phyloP scores from a whole-genome alignment of 2,329 filamentous ascomycete genomes.

The Kalmusia sp. region DNA sequence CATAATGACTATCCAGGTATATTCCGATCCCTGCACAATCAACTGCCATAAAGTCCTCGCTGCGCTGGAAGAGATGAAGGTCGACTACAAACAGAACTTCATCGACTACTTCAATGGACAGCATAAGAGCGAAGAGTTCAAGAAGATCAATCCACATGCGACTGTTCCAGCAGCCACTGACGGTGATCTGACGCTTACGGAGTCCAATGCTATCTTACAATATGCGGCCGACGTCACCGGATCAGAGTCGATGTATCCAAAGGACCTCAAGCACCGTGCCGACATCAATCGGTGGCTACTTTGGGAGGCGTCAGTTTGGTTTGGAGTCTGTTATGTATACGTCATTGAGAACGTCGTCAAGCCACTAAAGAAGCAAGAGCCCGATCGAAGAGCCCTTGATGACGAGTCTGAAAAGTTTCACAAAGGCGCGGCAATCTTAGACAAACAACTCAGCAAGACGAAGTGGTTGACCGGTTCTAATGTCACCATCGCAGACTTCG shows the following conservation, averaged over 20 bases:
- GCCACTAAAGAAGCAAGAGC: slow-evolving; percentile 45
- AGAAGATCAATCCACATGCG: slow-evolving; percentile 46
- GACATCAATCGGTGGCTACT: slow-evolving; percentile 52
- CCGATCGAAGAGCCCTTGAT: slow-evolving; percentile 46
- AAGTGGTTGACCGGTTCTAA: slow-evolving; percentile 48
- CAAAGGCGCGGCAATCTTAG: slow-evolving; percentile 46
- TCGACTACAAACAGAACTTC: slow-evolving; percentile 45
- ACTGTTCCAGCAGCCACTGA: slow-evolving; percentile 51
- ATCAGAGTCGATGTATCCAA: slow-evolving; percentile 45
- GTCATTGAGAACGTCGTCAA: slow-evolving; percentile 51
- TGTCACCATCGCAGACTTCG: slow-evolving; percentile 52
- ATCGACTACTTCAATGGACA: slow-evolving; percentile 51
- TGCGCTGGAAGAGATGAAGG: slow-evolving; percentile 46
- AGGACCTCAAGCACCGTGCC: slow-evolving; percentile 48
- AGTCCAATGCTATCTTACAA: slow-evolving; percentile 52
- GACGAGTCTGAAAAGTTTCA: slow-evolving; percentile 42
- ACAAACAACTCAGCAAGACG: slow-evolving; percentile 45
- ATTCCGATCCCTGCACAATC: slow-evolving; percentile 49
- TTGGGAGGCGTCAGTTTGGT: slow-evolving; percentile 53
- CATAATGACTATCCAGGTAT: slow-evolving; percentile 5
- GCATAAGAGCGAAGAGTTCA: slow-evolving; percentile 47
- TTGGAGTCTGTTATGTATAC: slow-evolving; percentile 50
- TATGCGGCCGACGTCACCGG: slow-evolving; percentile 48
- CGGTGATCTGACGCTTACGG: slow-evolving; percentile 49
- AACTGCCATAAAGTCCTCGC: slow-evolving; percentile 53